phyloP scores from a whole-genome alignment of 495 filamentous ascomycete species.

The Aspergillus bertholletiae region DNA sequence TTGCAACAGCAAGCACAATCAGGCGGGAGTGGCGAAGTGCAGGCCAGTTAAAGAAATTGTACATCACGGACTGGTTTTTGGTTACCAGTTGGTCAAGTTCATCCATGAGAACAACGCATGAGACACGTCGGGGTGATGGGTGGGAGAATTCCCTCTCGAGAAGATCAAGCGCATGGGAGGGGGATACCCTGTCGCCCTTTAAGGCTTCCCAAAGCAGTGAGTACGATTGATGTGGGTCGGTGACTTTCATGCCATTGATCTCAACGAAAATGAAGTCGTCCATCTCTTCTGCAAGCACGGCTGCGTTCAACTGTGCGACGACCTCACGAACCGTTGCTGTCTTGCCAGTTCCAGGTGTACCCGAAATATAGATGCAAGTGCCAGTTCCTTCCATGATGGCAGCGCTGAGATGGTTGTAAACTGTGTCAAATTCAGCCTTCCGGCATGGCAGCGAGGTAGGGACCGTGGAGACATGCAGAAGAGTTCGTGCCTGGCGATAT shows the following conservation, averaged over 20 bases:
- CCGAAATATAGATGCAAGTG: conserved; percentile 98
- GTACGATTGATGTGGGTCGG: conserved; percentile 96
- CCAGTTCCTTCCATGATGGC: conserved; percentile 93
- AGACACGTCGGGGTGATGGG: conserved; percentile 83
- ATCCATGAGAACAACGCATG: conserved; percentile 98
- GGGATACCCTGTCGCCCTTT: conserved; percentile 87
- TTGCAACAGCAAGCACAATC: conserved; percentile 95
- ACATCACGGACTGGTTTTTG: conserved; percentile 98
- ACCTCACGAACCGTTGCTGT: conserved; percentile 97
- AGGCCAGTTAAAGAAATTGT: conserved; percentile 99
- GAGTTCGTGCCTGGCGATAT: conserved; percentile 83
- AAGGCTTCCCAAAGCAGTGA: conserved; percentile 94
- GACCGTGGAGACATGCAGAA: conserved; percentile 90
- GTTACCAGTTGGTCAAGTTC: conserved; percentile 98
- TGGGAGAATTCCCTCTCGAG: conserved; percentile 88
- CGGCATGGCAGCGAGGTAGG: conserved; percentile 87
- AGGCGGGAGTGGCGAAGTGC: conserved; percentile 82
- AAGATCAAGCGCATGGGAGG: conserved; percentile 85
- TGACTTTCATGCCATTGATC: conserved; percentile 99
- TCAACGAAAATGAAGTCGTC: conserved; percentile 99
- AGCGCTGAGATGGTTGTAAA: conserved; percentile 89
- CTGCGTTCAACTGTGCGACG: conserved; percentile 78
- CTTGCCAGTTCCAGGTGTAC: conserved; percentile 97
- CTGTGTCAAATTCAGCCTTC: conserved; percentile 83
- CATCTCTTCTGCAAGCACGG: conserved; percentile 84